Base-by-base conservation (phyloP, 768 basidiomycete species). In the Naematelia aurantialba region DNA sequence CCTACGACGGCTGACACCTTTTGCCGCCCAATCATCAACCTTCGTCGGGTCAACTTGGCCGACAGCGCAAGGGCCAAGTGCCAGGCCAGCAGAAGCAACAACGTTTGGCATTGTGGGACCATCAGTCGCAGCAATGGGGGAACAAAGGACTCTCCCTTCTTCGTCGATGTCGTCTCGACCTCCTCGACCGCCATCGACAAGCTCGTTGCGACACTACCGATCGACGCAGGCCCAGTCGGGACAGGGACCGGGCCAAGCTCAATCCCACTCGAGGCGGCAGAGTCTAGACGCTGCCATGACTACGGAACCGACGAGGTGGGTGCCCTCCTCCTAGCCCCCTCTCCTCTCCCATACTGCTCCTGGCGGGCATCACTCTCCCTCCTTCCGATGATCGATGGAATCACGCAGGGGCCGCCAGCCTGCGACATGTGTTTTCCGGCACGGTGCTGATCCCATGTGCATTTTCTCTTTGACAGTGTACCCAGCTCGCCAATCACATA, bases 401-500 rank as follows among this genome's bases (percentile, higher is more conserved):
- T n/a, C n/a, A n/a, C n/a, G n/a, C n/a, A n/a, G n/a, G n/a, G n/a
- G n/a, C n/a, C n/a, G n/a, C n/a, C n/a, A n/a, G n/a, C n/a, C n/a
- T n/a, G n/a, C n/a, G n/a, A n/a, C n/a, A n/a, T n/a, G n/a, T n/a
- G n/a, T n/a, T n/a, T n/a, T n/a, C n/a, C n/a, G n/a, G n/a, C n/a
- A n/a, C n/a, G n/a, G n/a, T n/a, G 34, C 34, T 39, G 34, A 39
- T 39, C n/a, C n/a, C n/a, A n/a, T 39, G 34, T 39, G 8, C 8
- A 39, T 52, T 29, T 17, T 29, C 1, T 14, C 55, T 25, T 17
- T 48, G 5, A 3, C 54, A 59, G 51, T 19, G 44, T 17, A 19
- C 42, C 62, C 8, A 24, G 48, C 30, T 63, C 62, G 31, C 65
- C 65, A 13, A 58, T 67, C 21, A 63, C 65, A 5, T 63, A 67